A percentile compares a stretch with the other conserved stretches of the same genome.
phyloP scores from a whole-genome alignment of 371 early-diverging fungal species.

The Zychaea mexicana region DNA sequence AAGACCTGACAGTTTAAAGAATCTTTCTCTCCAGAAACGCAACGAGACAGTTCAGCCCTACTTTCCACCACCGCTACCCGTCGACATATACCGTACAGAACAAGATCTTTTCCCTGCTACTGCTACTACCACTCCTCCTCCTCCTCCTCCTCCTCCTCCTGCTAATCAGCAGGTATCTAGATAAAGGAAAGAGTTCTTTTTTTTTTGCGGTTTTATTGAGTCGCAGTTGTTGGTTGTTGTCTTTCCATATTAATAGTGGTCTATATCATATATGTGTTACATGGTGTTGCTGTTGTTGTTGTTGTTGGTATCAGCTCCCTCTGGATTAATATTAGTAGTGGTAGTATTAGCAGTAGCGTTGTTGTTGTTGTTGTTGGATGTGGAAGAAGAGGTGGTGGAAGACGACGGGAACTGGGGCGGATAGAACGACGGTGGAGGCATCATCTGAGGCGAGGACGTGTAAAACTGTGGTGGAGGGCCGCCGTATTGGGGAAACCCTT shows the following conservation, averaged over 20 bases:
- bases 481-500: conserved; percentile 7
- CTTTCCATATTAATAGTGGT: not conserved
- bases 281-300: too few species aligned
- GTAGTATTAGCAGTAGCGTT: not conserved
- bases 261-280: not conserved
- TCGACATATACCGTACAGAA: conserved; percentile 39
- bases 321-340: not conserved
- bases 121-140: not conserved
- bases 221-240: not conserved
- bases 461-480: conserved; percentile 1
- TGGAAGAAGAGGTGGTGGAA: not conserved
- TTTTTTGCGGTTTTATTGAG: not conserved
- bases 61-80: conserved; percentile 46
- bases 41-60: conserved; percentile 38
- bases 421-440: not conserved
- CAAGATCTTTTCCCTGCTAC: conserved; percentile 20
- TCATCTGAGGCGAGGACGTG: conserved; percentile 2
- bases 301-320: not conserved
- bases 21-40: not conserved
- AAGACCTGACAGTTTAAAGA: too few species aligned
- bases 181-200: not conserved
- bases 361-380: not conserved
- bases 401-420: conserved; percentile 1
- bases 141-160: too few species aligned
- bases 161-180: too few species aligned